Evolutionary conservation across 352 stramenopile species (phyloP).

Genomic region (Phytophthora cactorum): DNA sequence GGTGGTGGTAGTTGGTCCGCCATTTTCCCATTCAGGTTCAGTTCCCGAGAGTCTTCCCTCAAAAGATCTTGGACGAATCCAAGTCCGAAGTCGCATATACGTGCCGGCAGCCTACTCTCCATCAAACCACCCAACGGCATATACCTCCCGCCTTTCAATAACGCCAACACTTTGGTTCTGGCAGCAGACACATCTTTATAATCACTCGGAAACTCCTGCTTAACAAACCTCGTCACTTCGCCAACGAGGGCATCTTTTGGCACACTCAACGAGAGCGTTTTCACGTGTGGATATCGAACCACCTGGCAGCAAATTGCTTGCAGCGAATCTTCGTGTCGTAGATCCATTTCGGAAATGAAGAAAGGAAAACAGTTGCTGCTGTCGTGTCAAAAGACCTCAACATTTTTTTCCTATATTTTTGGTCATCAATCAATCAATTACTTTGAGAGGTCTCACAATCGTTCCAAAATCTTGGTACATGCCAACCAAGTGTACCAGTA

Average conservation of each 20-base stretch:
- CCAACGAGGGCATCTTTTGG: neutral
- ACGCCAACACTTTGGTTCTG: neutral
- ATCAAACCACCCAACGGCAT: neutral
- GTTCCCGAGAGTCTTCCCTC: neutral
- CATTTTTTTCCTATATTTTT: too few relatives aligned
- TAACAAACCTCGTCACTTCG: neutral
- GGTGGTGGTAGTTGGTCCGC: neutral
- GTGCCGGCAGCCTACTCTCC: neutral
- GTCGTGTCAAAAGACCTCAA: too few relatives aligned
- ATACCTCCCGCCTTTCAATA: neutral
- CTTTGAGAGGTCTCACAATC: too few relatives aligned
- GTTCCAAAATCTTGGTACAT: too few relatives aligned
- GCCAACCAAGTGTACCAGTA: neutral
- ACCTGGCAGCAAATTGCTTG: neutral
- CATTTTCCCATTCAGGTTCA: neutral
- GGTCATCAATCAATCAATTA: too few relatives aligned
- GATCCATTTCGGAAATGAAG: too few relatives aligned
- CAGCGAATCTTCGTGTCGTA: neutral
- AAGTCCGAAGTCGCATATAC: neutral
- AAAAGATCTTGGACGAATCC: neutral
- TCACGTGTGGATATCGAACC: neutral
- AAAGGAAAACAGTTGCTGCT: too few relatives aligned
- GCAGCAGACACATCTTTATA: neutral
- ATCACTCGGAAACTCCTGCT: neutral
- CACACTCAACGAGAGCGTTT: neutral